These are phyloP conservation scores for Mycena kentingensis DNA, from an alignment of 768 basidiomycete species.

Conservation along the genomic window DNA sequence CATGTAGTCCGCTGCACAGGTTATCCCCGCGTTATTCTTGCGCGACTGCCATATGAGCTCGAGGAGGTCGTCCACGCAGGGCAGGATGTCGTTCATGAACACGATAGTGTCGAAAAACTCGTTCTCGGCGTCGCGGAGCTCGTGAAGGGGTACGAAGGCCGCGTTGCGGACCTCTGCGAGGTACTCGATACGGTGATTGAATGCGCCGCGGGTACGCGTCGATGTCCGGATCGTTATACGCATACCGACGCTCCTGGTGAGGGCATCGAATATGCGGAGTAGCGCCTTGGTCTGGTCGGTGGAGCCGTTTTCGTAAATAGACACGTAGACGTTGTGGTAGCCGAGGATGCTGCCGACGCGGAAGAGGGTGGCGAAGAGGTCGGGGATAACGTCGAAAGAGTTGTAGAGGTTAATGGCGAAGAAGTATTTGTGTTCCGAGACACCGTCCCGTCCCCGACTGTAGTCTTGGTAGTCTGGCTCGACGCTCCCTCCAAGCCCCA, in stretches of 20 bases:
- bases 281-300: slow-evolving; percentile 98
- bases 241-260: slow-evolving; percentile 87
- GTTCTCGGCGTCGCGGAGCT: slow-evolving; percentile 86
- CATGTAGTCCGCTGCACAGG: slow-evolving; percentile 99
- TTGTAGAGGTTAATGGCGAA: slow-evolving; percentile 99
- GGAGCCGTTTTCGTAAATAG: slow-evolving; percentile 99
- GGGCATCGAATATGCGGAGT: slow-evolving; percentile 90
- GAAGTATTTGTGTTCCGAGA: slow-evolving; percentile 91
- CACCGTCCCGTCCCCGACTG: slow-evolving; percentile 41
- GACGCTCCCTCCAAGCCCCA: slow-evolving; percentile 43
- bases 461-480: slow-evolving; percentile 39
- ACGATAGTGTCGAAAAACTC: slow-evolving; percentile 96
- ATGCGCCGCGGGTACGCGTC: slow-evolving; percentile 89
- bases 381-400: slow-evolving; percentile 98
- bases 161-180: slow-evolving; percentile 99
- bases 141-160: slow-evolving; percentile 93
- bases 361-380: slow-evolving; percentile 96
- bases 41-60: slow-evolving; percentile 97
- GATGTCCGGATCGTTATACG: slow-evolving; percentile 92
- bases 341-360: slow-evolving; percentile 89
- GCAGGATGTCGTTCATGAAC: slow-evolving; percentile 99
- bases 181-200: slow-evolving; percentile 99
- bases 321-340: slow-evolving; percentile 97
- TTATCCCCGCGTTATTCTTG: slow-evolving; percentile 94
- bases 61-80: slow-evolving; percentile 95